These are phyloP conservation scores for Aspergillus pseudoviridinutans DNA, from an alignment of 2,329 filamentous ascomycete species.

Conservation along the genomic window DNA sequence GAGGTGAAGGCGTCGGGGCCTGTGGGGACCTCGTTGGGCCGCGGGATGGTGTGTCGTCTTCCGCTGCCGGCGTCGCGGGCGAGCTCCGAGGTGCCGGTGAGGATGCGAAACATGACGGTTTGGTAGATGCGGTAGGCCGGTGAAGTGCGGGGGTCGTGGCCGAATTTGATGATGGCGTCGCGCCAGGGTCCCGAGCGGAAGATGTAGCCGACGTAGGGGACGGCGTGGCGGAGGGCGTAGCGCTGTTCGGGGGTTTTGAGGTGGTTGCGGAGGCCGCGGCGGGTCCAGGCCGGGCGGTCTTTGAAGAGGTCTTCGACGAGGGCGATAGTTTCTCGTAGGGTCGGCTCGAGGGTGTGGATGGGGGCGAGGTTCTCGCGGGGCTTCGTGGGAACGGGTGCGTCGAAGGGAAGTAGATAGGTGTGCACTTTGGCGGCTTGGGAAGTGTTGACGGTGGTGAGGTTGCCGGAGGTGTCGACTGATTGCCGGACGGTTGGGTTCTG, in stretches of 20 bases:
- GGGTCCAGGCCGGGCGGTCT: slow-evolving; percentile 78
- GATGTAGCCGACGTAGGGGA: slow-evolving; percentile 84
- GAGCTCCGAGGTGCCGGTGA: slow-evolving; percentile 33
- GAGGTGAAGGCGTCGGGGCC: slow-evolving; percentile 6
- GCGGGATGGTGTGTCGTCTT: slow-evolving; percentile 26
- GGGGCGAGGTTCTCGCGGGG: slow-evolving; percentile 55
- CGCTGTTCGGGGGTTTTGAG: slow-evolving; percentile 52
- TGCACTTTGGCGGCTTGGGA: slow-evolving; percentile 56
- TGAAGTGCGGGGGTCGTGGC: slow-evolving; percentile 76
- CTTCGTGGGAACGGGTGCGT: slow-evolving; percentile 57
- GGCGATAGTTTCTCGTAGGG: slow-evolving; percentile 61
- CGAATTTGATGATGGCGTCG: slow-evolving; percentile 80
- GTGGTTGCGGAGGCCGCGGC: slow-evolving; percentile 73
- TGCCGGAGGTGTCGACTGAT: slow-evolving; percentile 52
- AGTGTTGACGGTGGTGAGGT: slow-evolving; percentile 57
- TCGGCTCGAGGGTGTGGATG: slow-evolving; percentile 48
- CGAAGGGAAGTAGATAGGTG: slow-evolving; percentile 57
- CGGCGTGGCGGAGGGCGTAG: slow-evolving; percentile 64
- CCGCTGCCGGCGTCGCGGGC: slow-evolving; percentile 27
- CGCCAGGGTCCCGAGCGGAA: slow-evolving; percentile 91
- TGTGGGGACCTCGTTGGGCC: slow-evolving; percentile 12
- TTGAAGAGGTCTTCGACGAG: slow-evolving; percentile 64
- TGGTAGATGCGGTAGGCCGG: slow-evolving; percentile 79
- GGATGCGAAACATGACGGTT: slow-evolving; percentile 78
- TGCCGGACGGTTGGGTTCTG: slow-evolving; percentile 78